phyloP scores from a whole-genome alignment of 768 basidiomycete genomes.

The Phanerochaete sordida region DNA sequence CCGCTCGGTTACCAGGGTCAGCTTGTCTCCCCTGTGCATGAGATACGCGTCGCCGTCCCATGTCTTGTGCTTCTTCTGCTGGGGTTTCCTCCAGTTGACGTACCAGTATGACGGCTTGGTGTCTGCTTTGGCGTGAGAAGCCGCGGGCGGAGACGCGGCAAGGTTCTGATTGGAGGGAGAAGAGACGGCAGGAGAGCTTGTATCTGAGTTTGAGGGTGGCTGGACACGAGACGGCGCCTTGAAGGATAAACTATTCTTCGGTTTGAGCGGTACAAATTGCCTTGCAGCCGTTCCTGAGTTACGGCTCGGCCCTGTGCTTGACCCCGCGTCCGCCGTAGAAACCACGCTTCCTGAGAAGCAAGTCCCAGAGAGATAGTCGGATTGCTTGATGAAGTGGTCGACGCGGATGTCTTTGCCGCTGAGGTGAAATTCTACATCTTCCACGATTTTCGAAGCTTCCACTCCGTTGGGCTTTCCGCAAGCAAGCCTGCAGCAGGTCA shows the following conservation, averaged over 20 bases:
- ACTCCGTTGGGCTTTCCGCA: conserved; percentile 39
- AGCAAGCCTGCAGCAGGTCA: conserved; percentile 43
- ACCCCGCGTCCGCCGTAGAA: background rate
- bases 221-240: conserved; percentile 6
- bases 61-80: conserved; percentile 73
- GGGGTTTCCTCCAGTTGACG: conserved; percentile 56
- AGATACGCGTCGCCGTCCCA: conserved; percentile 81
- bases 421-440: conserved; percentile 34
- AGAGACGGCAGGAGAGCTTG: background rate
- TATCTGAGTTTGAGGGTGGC: conserved; percentile 4
- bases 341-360: conserved; percentile 23
- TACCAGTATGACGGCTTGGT: background rate
- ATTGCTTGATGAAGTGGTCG: conserved; percentile 49
- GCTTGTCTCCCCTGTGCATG: conserved; percentile 43
- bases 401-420: conserved; percentile 58
- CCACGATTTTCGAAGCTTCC: conserved; percentile 8
- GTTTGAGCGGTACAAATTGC: conserved; percentile 12
- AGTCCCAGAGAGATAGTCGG: conserved; percentile 58
- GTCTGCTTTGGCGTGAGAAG: background rate
- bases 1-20: conserved; percentile 64
- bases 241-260: conserved; percentile 8
- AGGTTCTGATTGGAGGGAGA: background rate
- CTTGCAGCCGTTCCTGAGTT: conserved; percentile 10
- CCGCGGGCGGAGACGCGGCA: background rate
- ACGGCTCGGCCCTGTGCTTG: background rate